phyloP scores from a whole-genome alignment of 352 stramenopile species.

The Pythium phragmitis region DNA sequence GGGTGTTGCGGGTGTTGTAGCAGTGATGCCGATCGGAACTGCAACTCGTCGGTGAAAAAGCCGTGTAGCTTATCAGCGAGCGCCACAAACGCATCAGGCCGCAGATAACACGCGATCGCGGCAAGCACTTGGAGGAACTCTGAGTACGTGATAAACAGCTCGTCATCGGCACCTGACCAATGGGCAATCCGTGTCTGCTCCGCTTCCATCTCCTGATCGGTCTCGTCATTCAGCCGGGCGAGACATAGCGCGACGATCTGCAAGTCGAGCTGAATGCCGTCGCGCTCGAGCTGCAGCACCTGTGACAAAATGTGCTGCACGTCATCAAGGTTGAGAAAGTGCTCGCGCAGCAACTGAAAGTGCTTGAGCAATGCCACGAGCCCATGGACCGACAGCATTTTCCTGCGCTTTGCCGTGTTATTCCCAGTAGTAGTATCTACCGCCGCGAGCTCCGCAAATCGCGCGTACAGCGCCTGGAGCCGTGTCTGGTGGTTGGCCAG shows the following conservation, averaged over 20 bases:
- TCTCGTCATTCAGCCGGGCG: background rate
- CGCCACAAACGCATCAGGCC: constrained; percentile 57
- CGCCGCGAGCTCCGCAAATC: constrained; percentile 36
- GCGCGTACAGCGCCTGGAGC: constrained; percentile 41
- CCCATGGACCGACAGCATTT: constrained; percentile 51
- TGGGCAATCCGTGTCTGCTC: no score
- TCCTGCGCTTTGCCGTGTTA: background rate
- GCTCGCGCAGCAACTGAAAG: constrained; percentile 56
- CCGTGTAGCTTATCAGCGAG: constrained; percentile 54
- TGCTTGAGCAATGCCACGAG: constrained; percentile 48
- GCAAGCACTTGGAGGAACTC: constrained; percentile 63
- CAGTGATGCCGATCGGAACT: background rate
- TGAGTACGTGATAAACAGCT: constrained; percentile 48
- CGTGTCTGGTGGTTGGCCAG: constrained; percentile 51
- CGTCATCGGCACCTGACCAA: constrained; percentile 14
- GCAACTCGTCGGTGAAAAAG: constrained; percentile 42
- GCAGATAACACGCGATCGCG: constrained; percentile 59
- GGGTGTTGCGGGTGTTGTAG: background rate
- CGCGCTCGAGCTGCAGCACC: constrained; percentile 58
- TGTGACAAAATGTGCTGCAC: constrained; percentile 60
- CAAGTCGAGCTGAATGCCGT: constrained; percentile 45
- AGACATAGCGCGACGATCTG: constrained; percentile 18
- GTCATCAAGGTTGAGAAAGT: constrained; percentile 59
- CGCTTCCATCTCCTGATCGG: background rate
- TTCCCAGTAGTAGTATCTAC: background rate